A percentile compares a stretch with the other conserved stretches of the same genome.
Evolutionary conservation across 1,284 basidiomycete species (phyloP).

Genomic region (Papiliotrema laurentii): DNA sequence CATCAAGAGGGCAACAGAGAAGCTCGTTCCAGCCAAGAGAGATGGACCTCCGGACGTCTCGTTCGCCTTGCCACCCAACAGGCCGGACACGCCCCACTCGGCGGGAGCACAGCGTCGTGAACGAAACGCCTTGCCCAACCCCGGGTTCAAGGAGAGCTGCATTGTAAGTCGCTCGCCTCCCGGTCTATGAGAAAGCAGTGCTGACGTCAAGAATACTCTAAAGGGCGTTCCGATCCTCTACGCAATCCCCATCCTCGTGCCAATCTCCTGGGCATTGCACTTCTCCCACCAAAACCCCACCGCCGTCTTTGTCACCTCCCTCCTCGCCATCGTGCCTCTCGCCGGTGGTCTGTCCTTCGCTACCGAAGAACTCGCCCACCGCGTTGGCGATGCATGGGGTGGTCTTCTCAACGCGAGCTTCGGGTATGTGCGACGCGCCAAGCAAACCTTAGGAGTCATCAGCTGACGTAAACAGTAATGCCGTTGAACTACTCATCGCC

Average conservation of each 20-base stretch:
- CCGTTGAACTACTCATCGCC: slow-evolving; percentile 51
- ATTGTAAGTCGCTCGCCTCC: slow-evolving; percentile 7
- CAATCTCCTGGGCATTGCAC: slow-evolving; percentile 65
- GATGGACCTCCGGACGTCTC: slow-evolving; percentile 1
- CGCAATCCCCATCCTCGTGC: slow-evolving; percentile 47
- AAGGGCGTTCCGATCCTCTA: slow-evolving; percentile 11
- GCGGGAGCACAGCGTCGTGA: not conserved
- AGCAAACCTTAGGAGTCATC: slow-evolving; percentile 10
- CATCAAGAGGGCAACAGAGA: slow-evolving; percentile 3
- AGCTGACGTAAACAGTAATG: slow-evolving; percentile 27
- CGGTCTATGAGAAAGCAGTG: not conserved
- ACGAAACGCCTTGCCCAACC: slow-evolving; percentile 3
- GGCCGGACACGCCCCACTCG: not conserved
- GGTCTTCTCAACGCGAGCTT: slow-evolving; percentile 52
- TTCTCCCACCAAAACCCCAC: slow-evolving; percentile 57
- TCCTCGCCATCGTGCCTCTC: slow-evolving; percentile 52
- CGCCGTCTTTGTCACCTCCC: slow-evolving; percentile 67
- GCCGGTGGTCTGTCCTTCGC: slow-evolving; percentile 51
- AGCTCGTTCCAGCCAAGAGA: slow-evolving; percentile 4
- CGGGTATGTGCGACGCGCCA: slow-evolving; percentile 12
- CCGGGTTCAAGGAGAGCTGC: slow-evolving; percentile 15
- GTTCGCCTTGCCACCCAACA: not conserved
- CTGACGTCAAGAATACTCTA: slow-evolving; percentile 29
- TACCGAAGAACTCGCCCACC: slow-evolving; percentile 51
- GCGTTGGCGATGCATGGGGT: slow-evolving; percentile 50